phyloP scores from a whole-genome alignment of 495 filamentous ascomycete genomes.

The Amphirosellinia nigrospora region DNA sequence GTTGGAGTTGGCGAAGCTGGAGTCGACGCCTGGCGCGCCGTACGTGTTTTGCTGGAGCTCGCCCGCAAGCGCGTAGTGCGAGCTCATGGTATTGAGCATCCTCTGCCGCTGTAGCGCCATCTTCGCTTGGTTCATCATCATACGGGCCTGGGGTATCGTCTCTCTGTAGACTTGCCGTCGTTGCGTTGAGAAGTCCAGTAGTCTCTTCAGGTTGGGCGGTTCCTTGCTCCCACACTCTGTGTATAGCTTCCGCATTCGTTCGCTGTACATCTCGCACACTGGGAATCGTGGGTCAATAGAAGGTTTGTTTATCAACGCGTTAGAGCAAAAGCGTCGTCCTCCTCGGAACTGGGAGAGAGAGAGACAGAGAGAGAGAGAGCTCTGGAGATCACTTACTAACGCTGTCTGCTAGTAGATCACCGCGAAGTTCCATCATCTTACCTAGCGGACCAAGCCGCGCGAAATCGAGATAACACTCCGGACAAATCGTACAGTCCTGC shows the following conservation, averaged over 20 bases:
- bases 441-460: constrained; percentile 26
- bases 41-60: constrained; percentile 21
- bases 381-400: neutral
- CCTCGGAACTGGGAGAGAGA: neutral
- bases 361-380: too few relatives aligned
- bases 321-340: neutral
- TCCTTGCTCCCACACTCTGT: constrained; percentile 40
- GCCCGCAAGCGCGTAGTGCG: constrained; percentile 16
- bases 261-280: constrained; percentile 20
- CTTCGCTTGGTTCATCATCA: constrained; percentile 29
- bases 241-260: constrained; percentile 13
- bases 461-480: constrained; percentile 47
- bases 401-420: neutral
- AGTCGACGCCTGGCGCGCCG: constrained; percentile 27
- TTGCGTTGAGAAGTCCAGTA: constrained; percentile 30
- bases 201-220: constrained; percentile 18
- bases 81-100: constrained; percentile 25
- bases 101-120: constrained; percentile 32
- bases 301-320: neutral
- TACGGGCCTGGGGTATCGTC: constrained; percentile 35
- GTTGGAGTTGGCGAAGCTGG: constrained; percentile 32
- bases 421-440: constrained; percentile 9
- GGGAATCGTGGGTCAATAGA: neutral
- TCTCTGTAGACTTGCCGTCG: constrained; percentile 30
- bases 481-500: constrained; percentile 46